phyloP scores from a whole-genome alignment of 2,329 filamentous ascomycete species.

The Phaeosphaeriaceae sp. region DNA sequence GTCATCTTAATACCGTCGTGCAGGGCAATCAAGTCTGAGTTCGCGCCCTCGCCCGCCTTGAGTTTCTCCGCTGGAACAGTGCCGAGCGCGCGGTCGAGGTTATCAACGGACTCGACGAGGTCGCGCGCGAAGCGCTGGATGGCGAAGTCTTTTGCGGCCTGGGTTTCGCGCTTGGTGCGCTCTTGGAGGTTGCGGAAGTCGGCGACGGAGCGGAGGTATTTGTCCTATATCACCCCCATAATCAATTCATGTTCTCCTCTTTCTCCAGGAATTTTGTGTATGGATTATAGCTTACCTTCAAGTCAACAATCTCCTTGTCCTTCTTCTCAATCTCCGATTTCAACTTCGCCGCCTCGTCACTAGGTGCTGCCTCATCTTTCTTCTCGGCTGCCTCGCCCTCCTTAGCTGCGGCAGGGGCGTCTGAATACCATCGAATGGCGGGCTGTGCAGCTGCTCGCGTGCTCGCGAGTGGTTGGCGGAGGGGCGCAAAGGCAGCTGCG shows the following conservation, averaged over 20 bases:
- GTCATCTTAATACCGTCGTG: conserved; percentile 96
- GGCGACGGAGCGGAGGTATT: conserved; percentile 90
- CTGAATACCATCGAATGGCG: conserved; percentile 54
- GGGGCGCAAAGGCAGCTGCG: conserved; percentile 50
- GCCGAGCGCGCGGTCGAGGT: conserved; percentile 88
- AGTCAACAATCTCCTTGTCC: conserved; percentile 75
- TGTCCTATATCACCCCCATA: conserved; percentile 68
- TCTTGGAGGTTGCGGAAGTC: conserved; percentile 99
- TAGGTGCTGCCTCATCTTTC: conserved; percentile 51
- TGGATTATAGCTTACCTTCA: conserved; percentile 71
- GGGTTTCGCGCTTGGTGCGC: conserved; percentile 88
- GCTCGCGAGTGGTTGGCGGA: conserved; percentile 37
- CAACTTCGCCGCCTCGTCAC: conserved; percentile 43
- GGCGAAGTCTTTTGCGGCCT: conserved; percentile 86
- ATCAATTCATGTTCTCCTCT: background rate
- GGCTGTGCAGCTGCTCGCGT: conserved; percentile 38
- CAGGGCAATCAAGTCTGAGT: conserved; percentile 78
- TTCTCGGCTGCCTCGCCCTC: conserved; percentile 51
- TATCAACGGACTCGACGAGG: conserved; percentile 93
- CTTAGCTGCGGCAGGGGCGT: conserved; percentile 53
- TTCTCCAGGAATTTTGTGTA: background rate
- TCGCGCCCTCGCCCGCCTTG: conserved; percentile 54
- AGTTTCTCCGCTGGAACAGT: conserved; percentile 81
- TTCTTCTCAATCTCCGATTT: conserved; percentile 75
- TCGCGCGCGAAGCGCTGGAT: conserved; percentile 95